Evolutionary conservation across 768 basidiomycete species (phyloP).

Genomic region (Bullera alba): DNA sequence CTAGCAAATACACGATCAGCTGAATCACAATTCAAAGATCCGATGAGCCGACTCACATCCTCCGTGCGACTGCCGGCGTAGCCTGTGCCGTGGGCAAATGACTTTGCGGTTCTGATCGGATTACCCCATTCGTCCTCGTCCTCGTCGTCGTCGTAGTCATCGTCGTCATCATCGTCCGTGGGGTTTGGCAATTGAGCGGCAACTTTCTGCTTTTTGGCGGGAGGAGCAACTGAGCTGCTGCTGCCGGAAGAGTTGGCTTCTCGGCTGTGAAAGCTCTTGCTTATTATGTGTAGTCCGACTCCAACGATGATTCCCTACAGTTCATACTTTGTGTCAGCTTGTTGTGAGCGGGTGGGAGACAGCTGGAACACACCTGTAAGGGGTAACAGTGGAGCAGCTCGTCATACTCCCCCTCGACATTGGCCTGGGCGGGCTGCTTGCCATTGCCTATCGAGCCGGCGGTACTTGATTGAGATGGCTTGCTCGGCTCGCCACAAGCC

Average conservation of each 20-base stretch:
- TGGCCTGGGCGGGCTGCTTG: constrained; percentile 48
- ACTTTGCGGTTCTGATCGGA: neutral
- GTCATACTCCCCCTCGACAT: constrained; percentile 44
- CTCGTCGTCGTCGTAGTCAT: constrained; percentile 7
- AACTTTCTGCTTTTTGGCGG: constrained; percentile 27
- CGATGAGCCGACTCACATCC: constrained; percentile 56
- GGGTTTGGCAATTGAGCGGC: too few relatives aligned
- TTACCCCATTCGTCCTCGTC: neutral
- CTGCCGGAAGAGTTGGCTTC: neutral
- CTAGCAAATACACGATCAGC: constrained; percentile 47
- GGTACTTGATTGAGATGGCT: neutral
- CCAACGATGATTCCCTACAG: constrained; percentile 78
- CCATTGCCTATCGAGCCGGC: constrained; percentile 23
- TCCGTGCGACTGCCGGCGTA: constrained; percentile 78
- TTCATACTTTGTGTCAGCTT: constrained; percentile 2
- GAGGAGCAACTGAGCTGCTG: constrained; percentile 1
- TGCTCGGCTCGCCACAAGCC: constrained; percentile 62
- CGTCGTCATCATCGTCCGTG: neutral
- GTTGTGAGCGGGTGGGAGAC: neutral
- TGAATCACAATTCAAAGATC: neutral
- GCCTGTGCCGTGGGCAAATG: constrained; percentile 65
- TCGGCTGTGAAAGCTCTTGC: constrained; percentile 57
- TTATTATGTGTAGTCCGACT: constrained; percentile 79
- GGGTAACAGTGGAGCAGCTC: constrained; percentile 82
- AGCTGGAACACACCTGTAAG: constrained; percentile 46